Conservation (phyloP, 139 green algal species). For the Chlorella sp. region DNA sequence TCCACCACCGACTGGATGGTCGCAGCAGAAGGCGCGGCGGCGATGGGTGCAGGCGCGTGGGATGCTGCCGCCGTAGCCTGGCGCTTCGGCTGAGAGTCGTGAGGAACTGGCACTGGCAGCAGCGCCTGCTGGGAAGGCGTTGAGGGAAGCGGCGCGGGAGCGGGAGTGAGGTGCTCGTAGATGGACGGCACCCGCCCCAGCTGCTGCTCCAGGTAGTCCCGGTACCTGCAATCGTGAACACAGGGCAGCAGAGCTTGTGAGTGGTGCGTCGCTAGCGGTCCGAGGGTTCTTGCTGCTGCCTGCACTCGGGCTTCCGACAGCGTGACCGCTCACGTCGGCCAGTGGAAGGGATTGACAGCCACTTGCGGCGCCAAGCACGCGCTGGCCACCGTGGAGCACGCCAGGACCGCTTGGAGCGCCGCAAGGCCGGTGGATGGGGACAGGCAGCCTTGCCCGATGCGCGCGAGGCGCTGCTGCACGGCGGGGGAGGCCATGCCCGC, state of each 20-base stretch:
- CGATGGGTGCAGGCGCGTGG: too few species aligned
- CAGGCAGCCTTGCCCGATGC: slow-evolving; percentile 61
- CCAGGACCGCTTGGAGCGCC: slow-evolving; percentile 5
- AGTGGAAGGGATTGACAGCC: slow-evolving; percentile 48
- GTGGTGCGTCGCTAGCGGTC: too few species aligned
- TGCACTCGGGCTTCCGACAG: too few species aligned
- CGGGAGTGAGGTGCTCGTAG: not conserved
- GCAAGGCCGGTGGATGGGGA: slow-evolving; percentile 24
- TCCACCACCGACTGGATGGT: slow-evolving; percentile 19
- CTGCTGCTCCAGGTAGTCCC: slow-evolving; percentile 16
- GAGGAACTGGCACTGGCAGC: not conserved
- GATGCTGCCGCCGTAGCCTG: not conserved
- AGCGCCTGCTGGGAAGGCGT: too few species aligned
- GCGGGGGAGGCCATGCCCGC: slow-evolving; percentile 46
- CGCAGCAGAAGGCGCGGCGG: not conserved
- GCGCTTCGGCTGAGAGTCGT: not conserved
- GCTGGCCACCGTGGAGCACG: not conserved
- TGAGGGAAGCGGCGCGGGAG: too few species aligned
- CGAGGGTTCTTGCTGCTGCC: too few species aligned
- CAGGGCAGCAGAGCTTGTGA: not conserved
- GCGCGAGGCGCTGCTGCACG: slow-evolving; percentile 39
- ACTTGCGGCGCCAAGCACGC: slow-evolving; percentile 2
- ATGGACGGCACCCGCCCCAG: not conserved
- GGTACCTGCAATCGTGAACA: slow-evolving; percentile 15
- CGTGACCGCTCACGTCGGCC: slow-evolving; percentile 9